Base-by-base conservation (phyloP, 2,329 filamentous ascomycete species). In the Colletotrichum karsti region DNA sequence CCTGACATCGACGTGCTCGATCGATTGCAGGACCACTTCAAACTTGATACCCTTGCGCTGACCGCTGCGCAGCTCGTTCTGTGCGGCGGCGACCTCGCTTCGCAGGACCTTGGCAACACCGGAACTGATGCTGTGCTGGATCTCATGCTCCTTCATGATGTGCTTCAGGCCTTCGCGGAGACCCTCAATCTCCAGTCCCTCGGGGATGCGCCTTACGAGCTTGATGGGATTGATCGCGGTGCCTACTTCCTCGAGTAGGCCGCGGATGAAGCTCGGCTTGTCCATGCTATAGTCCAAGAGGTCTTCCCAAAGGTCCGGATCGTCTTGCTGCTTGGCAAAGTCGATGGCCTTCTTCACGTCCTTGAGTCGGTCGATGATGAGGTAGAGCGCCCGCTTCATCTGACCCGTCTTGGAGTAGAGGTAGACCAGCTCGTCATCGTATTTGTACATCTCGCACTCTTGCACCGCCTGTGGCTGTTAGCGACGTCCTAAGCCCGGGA, bases 211-310 rank as follows among this genome's bases (percentile, higher is more conserved):
- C 13, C 93, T 88, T 6, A 99, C 93, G 4, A 99, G 88, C 15
- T 92, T 92, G 70, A 98, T 95, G 0, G 96, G 96, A 74, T 98
- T 91, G 74, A 99, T 96, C 2, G 94, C 90, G 1, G 95, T 98
- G 37, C 96, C 96, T 2, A 97, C 95, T 81, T 98, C 94, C 74
- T 97, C 94, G 0, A 99, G 88, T 4, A 99, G 84, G 0, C 93
- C 95, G 12, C 93, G 91, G 72, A 99, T 98, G 81, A 99, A 99
- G 42, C 90, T 90, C 1, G 96, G 96, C 76, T 98, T 97, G 81
- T 98, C 94, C 96, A 99, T 98, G 69, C 93, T 95, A 79, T 98
- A 98, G 73, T 95, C 90, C 6, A 99, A 88, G 7, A 99, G 85
- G 75, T 98, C 95, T 71, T 97, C 93, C 96, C 96, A 99, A 0